Base-by-base conservation (phyloP, 23 red algal species). In the Gracilariopsis chorda region DNA sequence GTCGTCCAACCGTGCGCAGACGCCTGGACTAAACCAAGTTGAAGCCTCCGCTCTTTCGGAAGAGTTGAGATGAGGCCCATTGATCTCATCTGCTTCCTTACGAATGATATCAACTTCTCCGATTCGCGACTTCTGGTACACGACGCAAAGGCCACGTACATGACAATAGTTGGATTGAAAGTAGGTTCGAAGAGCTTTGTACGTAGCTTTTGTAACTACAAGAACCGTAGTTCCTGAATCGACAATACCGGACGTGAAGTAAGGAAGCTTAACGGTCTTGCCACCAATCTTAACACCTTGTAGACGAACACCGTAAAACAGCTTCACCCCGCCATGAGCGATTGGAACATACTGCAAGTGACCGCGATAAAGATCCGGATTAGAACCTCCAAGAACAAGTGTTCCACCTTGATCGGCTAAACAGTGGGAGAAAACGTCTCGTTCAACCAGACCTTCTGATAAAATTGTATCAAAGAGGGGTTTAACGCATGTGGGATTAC, bases 151-250 rank as follows among this genome's bases (percentile, higher is more conserved):
- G 16, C 95, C 92, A 52, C 89, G 88, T n/a, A 94, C 88, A n/a
- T 94, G 48, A 52, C 77, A 92, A 80, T 86, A 92, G 43, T 94
- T 84, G 10, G 51, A 73, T 21, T 94, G 84, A 83, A 98, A 92
- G 83, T 94, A 83, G 63, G 58, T 78, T 24, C 78, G 79, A 4
- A 98, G 51, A 24, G 23, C 49, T 1, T 78, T 40, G 55, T 91
- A 94, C 13, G 83, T 29, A 19, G 43, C 52, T 58, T 51, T 29
- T 13, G 90, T 65, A 21, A 98, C 44, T 21, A 94, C 88, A n/a
- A 98, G 21, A 19, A 98, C 78, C 30, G 95, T 98, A 8, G 95
- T 98, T 52, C 95, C 95, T 27, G 95, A 94, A 77, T 98, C 95
- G 24, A 98, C 95, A 62, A 98, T 94, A 14, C 83, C 91, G 3